Base-by-base conservation (phyloP, 805 yeast species). In the Candida maris region DNA sequence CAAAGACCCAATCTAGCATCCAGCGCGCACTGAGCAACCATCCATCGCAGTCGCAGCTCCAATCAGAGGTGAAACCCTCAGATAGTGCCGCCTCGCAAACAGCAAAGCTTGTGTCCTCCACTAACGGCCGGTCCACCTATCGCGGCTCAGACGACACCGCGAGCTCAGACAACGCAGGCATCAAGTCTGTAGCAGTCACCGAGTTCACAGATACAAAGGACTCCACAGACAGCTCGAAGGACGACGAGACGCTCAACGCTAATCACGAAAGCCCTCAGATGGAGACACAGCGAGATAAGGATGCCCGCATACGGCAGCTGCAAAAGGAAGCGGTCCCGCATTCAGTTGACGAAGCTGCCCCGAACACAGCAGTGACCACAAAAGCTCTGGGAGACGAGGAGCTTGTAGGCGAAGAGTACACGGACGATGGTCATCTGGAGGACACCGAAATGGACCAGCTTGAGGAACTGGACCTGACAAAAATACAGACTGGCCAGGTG, bases 401-500 rank as follows among this genome's bases (percentile, higher is more conserved):
- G 17, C 27, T 42, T 27, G 41, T 23, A 13, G 51, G 45, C 10
- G 48, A 41, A 16, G 48, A 42, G 25, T n/a, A n/a, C n/a, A n/a
- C n/a, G n/a, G 44, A 42, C 4, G 49, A 38, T 12, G 53, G 39
- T 5, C 38, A 31, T n/a, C 18, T 38, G 7, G 37, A 42, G 10
- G 54, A 50, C 10, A 21, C 18, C 21, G 31, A 28, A 10, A 28
- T 28, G 23, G 50, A 46, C 12, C 49, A 46, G 25, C 45, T 39
- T 28, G 59, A 51, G 20, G 65, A 65, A 30, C 58, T 80, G 28
- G 88, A 81, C 57, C 61, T 83, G 45, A 68, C 83, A 4, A 70
- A 69, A 51, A 64, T 84, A 35, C 89, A 82, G 59, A 79, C 79
- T 16, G 89, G 81, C 28, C 94, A 85, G 59, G 73, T 74, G 5